Base-by-base conservation (phyloP, 371 early-diverging fungal genomes). In the Syncephalastrum contaminatum region DNA sequence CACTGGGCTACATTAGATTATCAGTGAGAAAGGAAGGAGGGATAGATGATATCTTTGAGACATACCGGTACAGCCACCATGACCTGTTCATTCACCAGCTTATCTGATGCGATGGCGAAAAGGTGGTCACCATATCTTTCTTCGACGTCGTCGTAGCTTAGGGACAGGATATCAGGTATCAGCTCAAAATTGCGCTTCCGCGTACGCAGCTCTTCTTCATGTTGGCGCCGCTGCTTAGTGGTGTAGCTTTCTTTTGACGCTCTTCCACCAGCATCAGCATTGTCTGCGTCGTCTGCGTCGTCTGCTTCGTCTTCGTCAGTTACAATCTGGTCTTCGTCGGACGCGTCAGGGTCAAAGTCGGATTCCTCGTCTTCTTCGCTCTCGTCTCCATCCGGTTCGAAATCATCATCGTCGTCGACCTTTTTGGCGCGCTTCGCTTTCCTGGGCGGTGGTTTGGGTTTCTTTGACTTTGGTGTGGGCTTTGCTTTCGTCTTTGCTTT, bases 81-180 rank as follows among this genome's bases (percentile, higher is more conserved):
- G 4, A 76, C 46, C 30, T 72, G 77, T 13, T 66, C 63, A 13
- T 72, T 46, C 56, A 72, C 73, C 15, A 72, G 46, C 27, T 65
- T 27, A 14, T 54, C 21, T 1, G 51, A 47, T 2, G 66, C 77
- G 6, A 70, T 42, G 15, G 70, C 30, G 25, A 59, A 56, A 14
- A 76, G 42, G 0, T 53, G 54, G 16, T 22, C 4, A 1, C 69
- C 73, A 53, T 69, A 76, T 25, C 25, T n/a, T n/a, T 56, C 40
- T 4, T 51, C 49, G 5, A 68, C 55, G 43, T 69, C 45, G 2
- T 54, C 64, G 47, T 62, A 76, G 10, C 40, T 53, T 22, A 68
- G 19, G 7, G 36, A 14, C 4, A 25, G 21, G 15, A 65, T 60
- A 24, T 64, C 46, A 0, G 55, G 30, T 18, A 67, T 61, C 5